phyloP scores from a whole-genome alignment of 1,284 basidiomycete species.

The Gymnopus androsaceus region DNA sequence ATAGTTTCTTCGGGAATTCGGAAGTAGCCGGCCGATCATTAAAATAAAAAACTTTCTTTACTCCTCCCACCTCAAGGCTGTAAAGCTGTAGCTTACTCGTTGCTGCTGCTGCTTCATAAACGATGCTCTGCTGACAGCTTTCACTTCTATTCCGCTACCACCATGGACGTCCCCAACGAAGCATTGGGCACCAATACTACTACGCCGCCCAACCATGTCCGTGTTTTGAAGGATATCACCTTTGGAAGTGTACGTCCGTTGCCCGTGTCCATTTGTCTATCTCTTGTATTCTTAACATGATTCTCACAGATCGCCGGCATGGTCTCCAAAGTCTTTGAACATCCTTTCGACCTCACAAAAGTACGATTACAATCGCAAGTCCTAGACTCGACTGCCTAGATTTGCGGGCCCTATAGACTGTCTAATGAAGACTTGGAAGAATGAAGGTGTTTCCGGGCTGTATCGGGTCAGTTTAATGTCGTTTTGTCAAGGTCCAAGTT shows the following conservation, averaged over 20 bases:
- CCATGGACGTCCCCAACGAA: conserved; percentile 16
- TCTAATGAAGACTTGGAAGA: conserved; percentile 74
- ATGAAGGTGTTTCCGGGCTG: conserved; percentile 82
- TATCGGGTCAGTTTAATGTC: conserved; percentile 68
- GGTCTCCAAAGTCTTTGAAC: conserved; percentile 65
- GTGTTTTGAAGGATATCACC: conserved; percentile 46
- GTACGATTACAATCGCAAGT: conserved; percentile 13
- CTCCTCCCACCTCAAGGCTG: background rate
- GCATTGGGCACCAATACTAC: too few species aligned
- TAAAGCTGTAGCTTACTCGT: background rate
- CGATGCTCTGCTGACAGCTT: conserved; percentile 4
- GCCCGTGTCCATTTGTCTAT: conserved; percentile 18
- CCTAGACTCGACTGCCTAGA: conserved; percentile 4
- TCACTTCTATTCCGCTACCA: background rate
- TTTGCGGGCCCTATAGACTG: conserved; percentile 82
- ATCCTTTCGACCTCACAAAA: conserved; percentile 74
- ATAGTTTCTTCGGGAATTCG: background rate
- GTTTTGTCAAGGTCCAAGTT: conserved; percentile 4
- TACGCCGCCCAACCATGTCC: conserved; percentile 25
- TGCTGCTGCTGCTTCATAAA: conserved; percentile 1
- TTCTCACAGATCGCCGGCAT: conserved; percentile 45
- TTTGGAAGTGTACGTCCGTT: conserved; percentile 47
- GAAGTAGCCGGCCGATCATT: too few species aligned
- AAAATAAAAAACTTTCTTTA: too few species aligned
- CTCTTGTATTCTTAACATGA: background rate